Base-by-base conservation (phyloP, 805 yeast species). In the Metschnikowia arizonensis region DNA sequence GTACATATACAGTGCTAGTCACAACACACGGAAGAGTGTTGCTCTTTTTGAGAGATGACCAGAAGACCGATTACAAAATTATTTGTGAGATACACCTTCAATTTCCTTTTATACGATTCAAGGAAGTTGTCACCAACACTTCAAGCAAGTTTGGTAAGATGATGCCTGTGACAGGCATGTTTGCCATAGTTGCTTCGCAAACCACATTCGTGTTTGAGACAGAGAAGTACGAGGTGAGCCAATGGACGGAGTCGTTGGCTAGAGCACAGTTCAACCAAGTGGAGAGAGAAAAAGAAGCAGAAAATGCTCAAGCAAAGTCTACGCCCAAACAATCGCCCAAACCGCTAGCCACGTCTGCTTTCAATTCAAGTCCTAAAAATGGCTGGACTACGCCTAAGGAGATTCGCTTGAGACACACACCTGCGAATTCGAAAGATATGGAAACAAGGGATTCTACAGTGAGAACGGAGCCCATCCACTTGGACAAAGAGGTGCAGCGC, bases 11-110 rank as follows among this genome's bases (percentile, higher is more conserved):
- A 1, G 54, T 83, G 47, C 52, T 84, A 11, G 65, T 83, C 0
- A 85, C 90, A 1, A 70, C 79, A 1, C 74, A 74, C 57, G 91
- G 89, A 1, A 68, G 90, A 39, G 79, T 77, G 0, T 61, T 85
- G 47, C 57, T 84, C 1, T 78, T 85, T 49, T 63, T 66, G 52
- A 63, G 74, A 26, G 75, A 67, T 45, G 63, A 66, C 17, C 68
- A 64, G 6, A 70, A 61, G 12, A 59, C 68, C 29, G 52, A 51
- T 33, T 71, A 75, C 54, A 76, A 76, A 46, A 56, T 82, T 35
- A 66, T 73, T 14, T 67, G 74, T 14, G 88, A 83, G 46, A 70
- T 85, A 29, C 73, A 73, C 50, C 60, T 84, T 33, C 68, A 74
- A 4, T 77, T 75, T 53, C 69, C 79, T 0, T 77, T 77, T 11